Base-by-base conservation (phyloP, 257 asterid species). In the Solanum pennellii region DNA sequence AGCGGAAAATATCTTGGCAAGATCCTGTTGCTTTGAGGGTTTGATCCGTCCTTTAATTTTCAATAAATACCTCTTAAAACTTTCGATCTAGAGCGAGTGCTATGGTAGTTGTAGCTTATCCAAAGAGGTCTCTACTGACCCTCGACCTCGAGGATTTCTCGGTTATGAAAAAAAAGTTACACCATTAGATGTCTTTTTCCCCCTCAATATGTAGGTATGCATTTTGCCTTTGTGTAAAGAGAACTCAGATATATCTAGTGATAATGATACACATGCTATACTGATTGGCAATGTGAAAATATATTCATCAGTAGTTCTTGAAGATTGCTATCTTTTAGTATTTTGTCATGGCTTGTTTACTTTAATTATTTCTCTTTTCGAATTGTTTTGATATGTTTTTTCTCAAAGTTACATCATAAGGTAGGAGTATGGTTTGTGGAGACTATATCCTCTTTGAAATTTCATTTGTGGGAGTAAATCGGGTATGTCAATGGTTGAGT, bases 1-100 rank as follows among this genome's bases (percentile, higher is more conserved):
- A 96, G 91, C 91, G 98, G 77, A 96, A 96, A 79, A 93, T 96
- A 69, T 93, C 99, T 14, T 94, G 99, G 99, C 99, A 93, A 90
- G 99, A 96, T 71, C 98, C 98, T 0, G 97, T 94, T 79, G 98
- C 96, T 39, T 87, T 95, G 94, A 92, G 98, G 88, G 98, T 96
- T 89, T 95, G 95, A 94, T 86, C 62, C 41, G 47, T 82, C 85
- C 13, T 29, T 82, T 42, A 3, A 12, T 21, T 82, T 82, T 31
- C 47, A 49, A 20, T 52, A 82, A 82, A 11, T 49, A 16, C 27
- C 25, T 18, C 71, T 20, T 12, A 18, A 29, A 10, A 47, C 85
- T 82, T 49, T 82, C 4, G 69, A 82, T 82, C 21, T 82, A 31
- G 69, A 13, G 68, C 13, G 12, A 82, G 85, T 42, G 25, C n/a